phyloP scores from a whole-genome alignment of 2,329 filamentous ascomycete genomes.

The Exophiala calicioides region DNA sequence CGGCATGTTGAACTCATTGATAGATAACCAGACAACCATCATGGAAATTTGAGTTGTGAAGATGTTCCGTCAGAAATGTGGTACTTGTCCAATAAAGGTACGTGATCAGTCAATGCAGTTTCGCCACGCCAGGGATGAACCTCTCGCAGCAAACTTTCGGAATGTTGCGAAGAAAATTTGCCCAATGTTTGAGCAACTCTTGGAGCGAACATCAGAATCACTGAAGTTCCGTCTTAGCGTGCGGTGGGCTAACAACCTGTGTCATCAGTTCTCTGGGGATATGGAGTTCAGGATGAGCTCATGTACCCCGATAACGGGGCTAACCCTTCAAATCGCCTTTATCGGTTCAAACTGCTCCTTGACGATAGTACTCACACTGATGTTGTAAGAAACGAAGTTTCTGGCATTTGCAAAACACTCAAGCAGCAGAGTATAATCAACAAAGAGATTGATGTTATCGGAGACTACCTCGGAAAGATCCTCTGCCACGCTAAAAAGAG shows the following conservation, averaged over 20 bases:
- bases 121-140: neutral
- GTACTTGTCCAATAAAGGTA: neutral
- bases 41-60: slow-evolving; percentile 71
- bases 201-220: neutral
- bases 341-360: slow-evolving; percentile 9
- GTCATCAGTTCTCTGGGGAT: slow-evolving; percentile 9
- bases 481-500: slow-evolving; percentile 35
- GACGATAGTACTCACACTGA: neutral
- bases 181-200: neutral
- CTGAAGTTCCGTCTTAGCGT: neutral
- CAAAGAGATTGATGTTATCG: slow-evolving; percentile 80
- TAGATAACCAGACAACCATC: slow-evolving; percentile 81
- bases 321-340: neutral
- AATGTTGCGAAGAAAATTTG: too few species aligned
- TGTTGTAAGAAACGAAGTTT: neutral
- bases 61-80: slow-evolving; percentile 8
- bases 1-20: slow-evolving; percentile 99
- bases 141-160: too few species aligned
- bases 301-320: neutral
- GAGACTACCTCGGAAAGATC: slow-evolving; percentile 96
- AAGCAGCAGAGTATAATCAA: neutral
- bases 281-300: slow-evolving; percentile 1
- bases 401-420: neutral
- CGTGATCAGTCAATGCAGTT: neutral
- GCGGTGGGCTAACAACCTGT: neutral